phyloP scores from a whole-genome alignment of 306 rosid genomes.

The Dryas octopetala region DNA sequence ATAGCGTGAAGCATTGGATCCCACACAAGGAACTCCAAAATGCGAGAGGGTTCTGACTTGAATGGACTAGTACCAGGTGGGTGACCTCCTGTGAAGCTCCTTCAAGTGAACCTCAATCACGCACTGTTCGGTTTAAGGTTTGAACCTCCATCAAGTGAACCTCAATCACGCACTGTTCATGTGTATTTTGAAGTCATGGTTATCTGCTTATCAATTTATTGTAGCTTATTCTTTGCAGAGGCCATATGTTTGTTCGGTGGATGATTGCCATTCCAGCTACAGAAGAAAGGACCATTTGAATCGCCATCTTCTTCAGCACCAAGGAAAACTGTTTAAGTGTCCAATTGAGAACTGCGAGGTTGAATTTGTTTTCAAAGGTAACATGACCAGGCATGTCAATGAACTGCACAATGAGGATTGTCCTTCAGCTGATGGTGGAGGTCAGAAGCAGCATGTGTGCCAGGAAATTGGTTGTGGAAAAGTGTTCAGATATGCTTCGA shows the following conservation, averaged over 20 bases:
- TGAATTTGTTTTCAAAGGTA: conserved; percentile 48
- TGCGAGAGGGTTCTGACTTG: conserved; percentile 70
- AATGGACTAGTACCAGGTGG: conserved; percentile 91
- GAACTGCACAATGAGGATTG: conserved; percentile 49
- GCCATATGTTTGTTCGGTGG: conserved; percentile 54
- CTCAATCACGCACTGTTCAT: conserved; percentile 58
- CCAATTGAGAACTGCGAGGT: conserved; percentile 53
- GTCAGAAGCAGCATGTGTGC: conserved; percentile 53
- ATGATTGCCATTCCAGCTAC: conserved; percentile 68
- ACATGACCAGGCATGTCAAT: conserved; percentile 55
- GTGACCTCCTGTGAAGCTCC: conserved; percentile 99
- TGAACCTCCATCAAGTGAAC: conserved; percentile 76
- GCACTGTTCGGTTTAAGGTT: conserved; percentile 54
- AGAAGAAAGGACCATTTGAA: conserved; percentile 84
- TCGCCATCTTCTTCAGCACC: conserved; percentile 66
- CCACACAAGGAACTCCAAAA: conserved; percentile 86
- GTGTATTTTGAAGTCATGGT: conserved; percentile 13
- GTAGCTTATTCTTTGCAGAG: conserved; percentile 48
- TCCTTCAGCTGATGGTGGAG: conserved; percentile 19
- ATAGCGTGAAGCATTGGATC: conserved; percentile 97
- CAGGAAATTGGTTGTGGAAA: conserved; percentile 72
- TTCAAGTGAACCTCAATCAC: conserved; percentile 83
- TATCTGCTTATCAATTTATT: not conserved
- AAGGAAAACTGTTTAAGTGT: conserved; percentile 62
- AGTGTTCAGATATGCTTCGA: conserved; percentile 58